Conservation (phyloP, 768 basidiomycete genomes). For the Lentinula lateritia region DNA sequence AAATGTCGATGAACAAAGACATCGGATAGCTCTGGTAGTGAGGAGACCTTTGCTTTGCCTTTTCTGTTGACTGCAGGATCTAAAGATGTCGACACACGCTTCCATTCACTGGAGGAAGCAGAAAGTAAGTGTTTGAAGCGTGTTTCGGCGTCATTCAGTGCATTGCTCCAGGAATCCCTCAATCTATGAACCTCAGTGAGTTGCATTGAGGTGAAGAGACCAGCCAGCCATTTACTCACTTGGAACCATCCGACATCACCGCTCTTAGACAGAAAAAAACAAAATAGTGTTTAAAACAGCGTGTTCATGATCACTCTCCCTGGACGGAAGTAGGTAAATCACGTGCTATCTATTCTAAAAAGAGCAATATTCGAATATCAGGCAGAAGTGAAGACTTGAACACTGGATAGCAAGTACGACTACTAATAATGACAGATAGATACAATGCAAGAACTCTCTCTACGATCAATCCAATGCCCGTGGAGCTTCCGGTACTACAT, state of each 20-base stretch:
- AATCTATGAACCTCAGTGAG: slow-evolving; percentile 40
- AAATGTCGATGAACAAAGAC: slow-evolving; percentile 74
- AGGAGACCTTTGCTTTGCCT: slow-evolving; percentile 50
- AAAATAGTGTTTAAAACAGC: background rate
- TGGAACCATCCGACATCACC: slow-evolving; percentile 56
- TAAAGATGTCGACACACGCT: slow-evolving; percentile 50
- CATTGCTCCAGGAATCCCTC: slow-evolving; percentile 76
- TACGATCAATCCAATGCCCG: background rate
- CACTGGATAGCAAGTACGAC: background rate
- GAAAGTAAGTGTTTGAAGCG: slow-evolving; percentile 79
- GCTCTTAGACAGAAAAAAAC: background rate
- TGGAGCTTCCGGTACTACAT: slow-evolving; percentile 4
- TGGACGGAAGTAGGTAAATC: too few species aligned
- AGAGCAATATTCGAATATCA: too few species aligned
- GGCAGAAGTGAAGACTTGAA: background rate
- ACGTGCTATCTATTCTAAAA: too few species aligned
- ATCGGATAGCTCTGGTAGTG: slow-evolving; percentile 58
- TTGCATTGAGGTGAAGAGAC: slow-evolving; percentile 10
- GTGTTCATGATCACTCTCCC: too few species aligned
- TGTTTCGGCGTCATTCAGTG: slow-evolving; percentile 68
- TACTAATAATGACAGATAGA: background rate
- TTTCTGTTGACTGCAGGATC: slow-evolving; percentile 43
- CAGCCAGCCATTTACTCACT: slow-evolving; percentile 23
- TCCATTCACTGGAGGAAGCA: slow-evolving; percentile 71
- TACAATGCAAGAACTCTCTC: background rate